A percentile compares a stretch with the other conserved stretches of the same genome.
Conservation (phyloP, 2,329 filamentous ascomycete species). For the Sporothrix brasiliensis region DNA sequence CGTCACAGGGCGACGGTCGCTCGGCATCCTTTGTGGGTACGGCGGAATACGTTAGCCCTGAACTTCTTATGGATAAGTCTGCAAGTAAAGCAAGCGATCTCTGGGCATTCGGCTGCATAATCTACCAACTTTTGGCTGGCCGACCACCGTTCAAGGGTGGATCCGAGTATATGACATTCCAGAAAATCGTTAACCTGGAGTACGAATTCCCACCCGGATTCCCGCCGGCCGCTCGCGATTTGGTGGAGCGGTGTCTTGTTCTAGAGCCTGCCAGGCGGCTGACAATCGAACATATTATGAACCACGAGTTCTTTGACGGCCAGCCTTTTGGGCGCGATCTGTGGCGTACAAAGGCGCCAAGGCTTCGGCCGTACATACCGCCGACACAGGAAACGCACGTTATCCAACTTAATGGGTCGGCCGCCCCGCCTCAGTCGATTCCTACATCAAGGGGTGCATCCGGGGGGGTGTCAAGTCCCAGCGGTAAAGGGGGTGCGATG, state of each 20-base stretch:
- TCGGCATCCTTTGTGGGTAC: constrained; percentile 97
- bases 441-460: constrained; percentile 41
- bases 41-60: constrained; percentile 96
- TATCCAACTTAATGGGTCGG: constrained; percentile 69
- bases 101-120: constrained; percentile 98
- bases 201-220: constrained; percentile 93
- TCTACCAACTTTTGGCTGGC: constrained; percentile 95
- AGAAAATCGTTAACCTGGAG: constrained; percentile 93
- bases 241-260: constrained; percentile 88
- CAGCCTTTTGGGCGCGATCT: constrained; percentile 79
- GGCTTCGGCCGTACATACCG: constrained; percentile 80
- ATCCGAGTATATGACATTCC: constrained; percentile 96
- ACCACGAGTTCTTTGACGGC: constrained; percentile 92
- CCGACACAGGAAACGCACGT: constrained; percentile 71
- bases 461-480: constrained; percentile 5
- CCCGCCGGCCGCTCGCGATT: constrained; percentile 79
- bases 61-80: constrained; percentile 94
- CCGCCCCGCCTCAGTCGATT: constrained; percentile 40
- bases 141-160: constrained; percentile 93
- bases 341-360: constrained; percentile 88
- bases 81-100: constrained; percentile 97
- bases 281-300: constrained; percentile 94
- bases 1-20: constrained; percentile 62
- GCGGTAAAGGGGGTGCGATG: not conserved
- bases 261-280: constrained; percentile 82